A percentile compares a stretch with the other conserved stretches of the same genome.
These are phyloP conservation scores for Rubroboletus satanas DNA, from an alignment of 768 basidiomycete species.

Conservation along the genomic window DNA sequence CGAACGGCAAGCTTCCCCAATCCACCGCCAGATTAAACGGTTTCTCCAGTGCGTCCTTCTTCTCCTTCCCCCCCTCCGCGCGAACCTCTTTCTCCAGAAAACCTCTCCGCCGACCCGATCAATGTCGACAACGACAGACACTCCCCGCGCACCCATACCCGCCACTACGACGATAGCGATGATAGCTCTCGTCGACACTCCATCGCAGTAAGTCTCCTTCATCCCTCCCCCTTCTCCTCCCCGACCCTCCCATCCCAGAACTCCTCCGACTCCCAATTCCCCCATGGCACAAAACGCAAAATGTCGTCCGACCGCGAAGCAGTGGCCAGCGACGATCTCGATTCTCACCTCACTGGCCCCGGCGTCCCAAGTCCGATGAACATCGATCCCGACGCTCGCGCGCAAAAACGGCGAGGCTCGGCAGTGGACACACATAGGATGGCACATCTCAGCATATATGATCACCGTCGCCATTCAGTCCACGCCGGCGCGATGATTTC, in stretches of 20 bases:
- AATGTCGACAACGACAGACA: slow-evolving; percentile 28
- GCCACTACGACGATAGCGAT: slow-evolving; percentile 54
- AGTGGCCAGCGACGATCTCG: slow-evolving; percentile 57
- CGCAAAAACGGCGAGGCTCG: slow-evolving; percentile 81
- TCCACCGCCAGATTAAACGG: slow-evolving; percentile 18
- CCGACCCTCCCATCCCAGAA: slow-evolving; percentile 20
- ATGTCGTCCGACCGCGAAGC: slow-evolving; percentile 65
- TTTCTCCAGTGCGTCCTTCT: slow-evolving; percentile 20
- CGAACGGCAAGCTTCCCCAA: slow-evolving; percentile 19
- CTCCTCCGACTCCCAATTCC: slow-evolving; percentile 39
- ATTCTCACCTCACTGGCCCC: slow-evolving; percentile 63
- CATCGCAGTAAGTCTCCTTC: slow-evolving; percentile 50
- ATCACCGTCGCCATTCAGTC: slow-evolving; percentile 74
- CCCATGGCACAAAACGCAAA: slow-evolving; percentile 77
- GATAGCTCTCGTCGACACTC: slow-evolving; percentile 69
- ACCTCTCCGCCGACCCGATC: slow-evolving; percentile 15
- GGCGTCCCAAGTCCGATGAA: slow-evolving; percentile 60
- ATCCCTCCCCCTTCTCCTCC: background rate
- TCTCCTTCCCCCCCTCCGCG: slow-evolving; percentile 8
- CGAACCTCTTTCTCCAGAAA: slow-evolving; percentile 25
- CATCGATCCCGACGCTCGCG: slow-evolving; percentile 59
- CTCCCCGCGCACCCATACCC: slow-evolving; percentile 25
- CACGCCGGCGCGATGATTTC: slow-evolving; percentile 52
- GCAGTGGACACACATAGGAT: slow-evolving; percentile 75
- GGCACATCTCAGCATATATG: slow-evolving; percentile 63